These are phyloP conservation scores for Aspergillus sp. DNA, from an alignment of 2,329 filamentous ascomycete species.

Conservation along the genomic window DNA sequence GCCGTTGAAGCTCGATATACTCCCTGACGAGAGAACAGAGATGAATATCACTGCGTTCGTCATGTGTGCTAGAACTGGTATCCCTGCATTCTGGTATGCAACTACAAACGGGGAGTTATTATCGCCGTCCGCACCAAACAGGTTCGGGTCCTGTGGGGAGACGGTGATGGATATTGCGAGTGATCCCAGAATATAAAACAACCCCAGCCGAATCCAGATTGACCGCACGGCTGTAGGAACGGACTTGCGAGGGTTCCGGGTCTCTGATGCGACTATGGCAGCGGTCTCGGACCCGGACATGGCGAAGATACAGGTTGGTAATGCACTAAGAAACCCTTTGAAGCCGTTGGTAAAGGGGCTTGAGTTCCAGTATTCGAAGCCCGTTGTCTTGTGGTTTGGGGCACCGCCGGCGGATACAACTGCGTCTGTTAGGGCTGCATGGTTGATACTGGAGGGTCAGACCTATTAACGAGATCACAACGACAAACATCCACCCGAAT, in stretches of 20 bases:
- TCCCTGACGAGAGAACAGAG: conserved; percentile 47
- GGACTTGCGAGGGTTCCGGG: conserved; percentile 42
- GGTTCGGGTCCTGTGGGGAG: conserved; percentile 37
- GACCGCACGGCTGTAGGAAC: conserved; percentile 46
- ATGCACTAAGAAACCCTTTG: conserved; percentile 41
- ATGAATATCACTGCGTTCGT: conserved; percentile 53
- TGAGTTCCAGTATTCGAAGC: conserved; percentile 49
- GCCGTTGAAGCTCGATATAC: conserved; percentile 45
- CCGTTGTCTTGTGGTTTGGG: conserved; percentile 39
- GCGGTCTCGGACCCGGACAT: conserved; percentile 45
- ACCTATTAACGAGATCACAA: conserved; percentile 45
- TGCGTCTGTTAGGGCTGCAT: conserved; percentile 16
- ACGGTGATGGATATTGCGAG: conserved; percentile 48
- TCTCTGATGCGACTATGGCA: conserved; percentile 47
- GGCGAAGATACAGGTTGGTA: conserved; percentile 40
- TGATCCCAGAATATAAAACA: conserved; percentile 49
- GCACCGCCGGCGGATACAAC: conserved; percentile 47
- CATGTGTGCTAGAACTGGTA: conserved; percentile 45
- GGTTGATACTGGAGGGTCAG: background rate
- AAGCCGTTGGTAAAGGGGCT: conserved; percentile 47
- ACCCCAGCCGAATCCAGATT: conserved; percentile 47
- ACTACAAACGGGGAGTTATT: conserved; percentile 48
- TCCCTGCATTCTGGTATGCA: conserved; percentile 43
- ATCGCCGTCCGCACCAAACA: conserved; percentile 43
- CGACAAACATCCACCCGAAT: conserved; percentile 49